Conservation (phyloP, 805 yeast genomes). For the Aciculoconidium aculeatum region DNA sequence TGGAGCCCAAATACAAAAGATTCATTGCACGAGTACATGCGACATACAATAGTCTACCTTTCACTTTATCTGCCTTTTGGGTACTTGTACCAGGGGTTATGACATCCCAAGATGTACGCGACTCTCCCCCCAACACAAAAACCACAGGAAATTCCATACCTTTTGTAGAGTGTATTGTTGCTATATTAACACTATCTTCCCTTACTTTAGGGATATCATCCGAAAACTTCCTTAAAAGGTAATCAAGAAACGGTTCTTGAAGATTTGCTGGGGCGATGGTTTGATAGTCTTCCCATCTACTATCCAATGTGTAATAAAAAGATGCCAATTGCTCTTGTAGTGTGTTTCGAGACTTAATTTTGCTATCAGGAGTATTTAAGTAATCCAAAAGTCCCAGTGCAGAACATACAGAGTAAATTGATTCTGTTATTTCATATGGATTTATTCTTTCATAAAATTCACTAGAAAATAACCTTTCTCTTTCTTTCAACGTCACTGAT, state of each 20-base stretch:
- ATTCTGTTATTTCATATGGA: no score
- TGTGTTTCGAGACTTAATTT: constrained; percentile 4
- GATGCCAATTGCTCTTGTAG: constrained; percentile 12
- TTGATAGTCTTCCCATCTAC: constrained; percentile 10
- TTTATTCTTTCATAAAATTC: no score
- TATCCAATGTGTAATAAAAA: constrained; percentile 18
- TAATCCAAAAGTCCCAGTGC: constrained; percentile 28
- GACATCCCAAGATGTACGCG: constrained; percentile 2
- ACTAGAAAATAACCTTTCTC: no score
- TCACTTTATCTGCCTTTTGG: background rate
- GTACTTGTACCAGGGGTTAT: constrained; percentile 2
- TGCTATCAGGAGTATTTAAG: constrained; percentile 11
- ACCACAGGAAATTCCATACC: constrained; percentile 72
- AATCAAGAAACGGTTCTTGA: constrained; percentile 25
- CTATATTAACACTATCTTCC: constrained; percentile 40
- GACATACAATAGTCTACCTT: constrained; percentile 53
- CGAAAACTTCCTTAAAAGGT: constrained; percentile 37
- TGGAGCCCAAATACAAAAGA: constrained; percentile 31
- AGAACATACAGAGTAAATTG: no score
- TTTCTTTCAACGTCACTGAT: no score
- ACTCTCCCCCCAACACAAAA: constrained; percentile 32
- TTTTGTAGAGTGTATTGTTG: constrained; percentile 71
- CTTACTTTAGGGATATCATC: constrained; percentile 25
- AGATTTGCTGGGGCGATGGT: constrained; percentile 1
- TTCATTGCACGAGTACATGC: constrained; percentile 60